Base-by-base conservation (phyloP, 306 rosid species). In the Amphicarpaea edgeworthii region DNA sequence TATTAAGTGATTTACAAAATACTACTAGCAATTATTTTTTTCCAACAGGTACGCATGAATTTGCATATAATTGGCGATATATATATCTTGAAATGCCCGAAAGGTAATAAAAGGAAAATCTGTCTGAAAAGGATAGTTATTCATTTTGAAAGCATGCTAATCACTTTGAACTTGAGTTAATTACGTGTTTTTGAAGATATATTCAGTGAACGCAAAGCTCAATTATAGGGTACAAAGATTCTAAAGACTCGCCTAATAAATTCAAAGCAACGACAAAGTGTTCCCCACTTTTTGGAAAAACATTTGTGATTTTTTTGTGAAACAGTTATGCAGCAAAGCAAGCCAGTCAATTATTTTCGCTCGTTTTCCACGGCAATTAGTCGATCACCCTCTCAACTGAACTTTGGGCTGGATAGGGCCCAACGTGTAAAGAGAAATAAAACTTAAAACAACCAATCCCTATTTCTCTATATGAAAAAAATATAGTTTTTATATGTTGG, bases 211-310 rank as follows among this genome's bases (percentile, higher is more conserved):
- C 42, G 12, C 24, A 75, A 34, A 59, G 7, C 24, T 75, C 40
- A 50, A 75, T 61, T 32, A 75, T 47, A 28, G 67, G 75, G 74
- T 57, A 20, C 30, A 43, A 2, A 43, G 54, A 64, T 16, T 74
- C 47, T 32, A 28, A 26, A 71, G 68, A 30, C 50, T 11, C 30
- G 60, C 78, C 66, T 51, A 41, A 53, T 63, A 72, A 79, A 72
- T 72, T 72, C 4, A 72, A 71, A 7, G 37, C 0, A 15, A 20
- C 70, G 42, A 68, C 75, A 67, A 54, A 23, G 68, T 24, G 75
- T 54, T 54, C 59, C 80, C 81, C 75, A 65, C 73, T 38, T 38
- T n/a, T 57, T 57, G 16, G 34, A 11, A 58, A 58, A 12, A 12
- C 20, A 26, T 4, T 24, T 28, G 34, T 26, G 40, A 34, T 34